A percentile compares a stretch with the other conserved stretches of the same genome.
These are phyloP conservation scores for Boletus patriciae DNA, from an alignment of 768 basidiomycete species.

Conservation along the genomic window DNA sequence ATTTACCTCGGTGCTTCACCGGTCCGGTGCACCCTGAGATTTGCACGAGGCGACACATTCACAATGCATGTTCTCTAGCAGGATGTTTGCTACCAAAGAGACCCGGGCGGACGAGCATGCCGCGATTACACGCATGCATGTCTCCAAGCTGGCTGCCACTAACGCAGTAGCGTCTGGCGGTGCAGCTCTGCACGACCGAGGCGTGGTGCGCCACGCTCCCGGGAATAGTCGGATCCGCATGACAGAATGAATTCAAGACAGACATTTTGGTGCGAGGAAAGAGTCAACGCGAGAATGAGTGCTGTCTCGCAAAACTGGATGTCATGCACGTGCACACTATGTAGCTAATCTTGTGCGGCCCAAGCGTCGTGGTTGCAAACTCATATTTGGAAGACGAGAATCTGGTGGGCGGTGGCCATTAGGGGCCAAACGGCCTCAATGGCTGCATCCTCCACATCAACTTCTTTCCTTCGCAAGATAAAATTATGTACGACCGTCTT, in stretches of 20 bases:
- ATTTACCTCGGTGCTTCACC: background rate
- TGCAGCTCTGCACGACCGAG: no score
- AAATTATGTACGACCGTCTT: conserved; percentile 31
- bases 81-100: background rate
- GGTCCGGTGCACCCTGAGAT: background rate
- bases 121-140: background rate
- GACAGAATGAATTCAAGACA: background rate
- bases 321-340: background rate
- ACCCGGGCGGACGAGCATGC: background rate
- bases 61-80: conserved; percentile 14
- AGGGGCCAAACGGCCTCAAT: conserved; percentile 32
- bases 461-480: conserved; percentile 32
- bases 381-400: conserved; percentile 29
- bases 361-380: background rate
- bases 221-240: background rate
- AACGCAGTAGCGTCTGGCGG: no score
- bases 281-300: background rate
- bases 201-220: background rate
- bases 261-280: background rate
- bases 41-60: conserved; percentile 2
- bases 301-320: background rate
- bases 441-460: conserved; percentile 29
- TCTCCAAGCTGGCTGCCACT: background rate
- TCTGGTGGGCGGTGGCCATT: conserved; percentile 31
- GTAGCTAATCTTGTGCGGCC: background rate